Evolutionary conservation across 2,329 filamentous ascomycete genomes (phyloP).

Genomic region (Talaromyces sp.): DNA sequence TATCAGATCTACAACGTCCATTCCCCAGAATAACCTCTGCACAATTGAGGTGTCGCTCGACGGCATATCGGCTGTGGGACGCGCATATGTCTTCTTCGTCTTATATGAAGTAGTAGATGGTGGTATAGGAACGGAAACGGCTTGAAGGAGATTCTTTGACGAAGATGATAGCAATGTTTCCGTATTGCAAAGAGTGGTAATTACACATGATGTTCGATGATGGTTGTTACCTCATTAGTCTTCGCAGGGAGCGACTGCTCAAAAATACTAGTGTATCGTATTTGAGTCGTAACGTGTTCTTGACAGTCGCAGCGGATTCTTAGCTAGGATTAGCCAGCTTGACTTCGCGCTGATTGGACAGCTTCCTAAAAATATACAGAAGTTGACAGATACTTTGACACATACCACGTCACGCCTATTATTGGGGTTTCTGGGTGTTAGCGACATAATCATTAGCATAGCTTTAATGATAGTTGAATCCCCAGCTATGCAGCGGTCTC

Average conservation of each 20-base stretch:
- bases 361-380: background rate
- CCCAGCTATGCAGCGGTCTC: background rate
- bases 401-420: background rate
- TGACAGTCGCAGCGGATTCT: background rate
- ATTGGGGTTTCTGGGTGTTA: no score
- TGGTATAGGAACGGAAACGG: background rate
- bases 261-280: background rate
- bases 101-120: background rate
- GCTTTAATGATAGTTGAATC: no score
- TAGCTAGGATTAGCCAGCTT: background rate
- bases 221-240: background rate
- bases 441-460: background rate
- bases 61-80: background rate
- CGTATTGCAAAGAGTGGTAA: background rate
- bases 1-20: conserved; percentile 35
- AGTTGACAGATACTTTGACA: background rate
- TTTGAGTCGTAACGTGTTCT: background rate
- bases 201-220: background rate
- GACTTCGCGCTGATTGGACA: background rate
- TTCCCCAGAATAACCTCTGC: conserved; percentile 12
- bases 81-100: background rate
- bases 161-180: background rate
- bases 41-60: background rate
- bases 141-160: background rate
- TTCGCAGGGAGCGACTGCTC: background rate